Evolutionary conservation across 2,329 filamentous ascomycete species (phyloP), one percentile per base, ranked within the genome.

Genomic region (Sporothrix brasiliensis): DNA sequence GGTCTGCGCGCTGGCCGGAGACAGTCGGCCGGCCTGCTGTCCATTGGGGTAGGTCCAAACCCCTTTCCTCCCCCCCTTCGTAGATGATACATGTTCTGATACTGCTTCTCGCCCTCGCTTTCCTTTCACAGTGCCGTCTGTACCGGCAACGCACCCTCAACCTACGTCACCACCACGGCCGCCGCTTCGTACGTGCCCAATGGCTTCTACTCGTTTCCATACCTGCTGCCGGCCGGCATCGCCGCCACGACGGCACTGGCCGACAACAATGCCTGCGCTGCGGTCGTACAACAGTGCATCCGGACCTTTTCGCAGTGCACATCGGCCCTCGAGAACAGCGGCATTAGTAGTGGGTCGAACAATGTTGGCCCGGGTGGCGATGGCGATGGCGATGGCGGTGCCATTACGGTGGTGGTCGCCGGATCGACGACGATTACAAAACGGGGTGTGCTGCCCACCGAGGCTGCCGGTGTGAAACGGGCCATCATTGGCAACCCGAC

Each of bases 161-260:
- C 73, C 72, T 78, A 76, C 73, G 70, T 71, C 5, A 80, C 81
- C 2, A 76, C 80, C 11, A 78, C 78, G 14, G 76, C 77, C 41
- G 77, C 78, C 24, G 80, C 80, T 24, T 86, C 86, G 47, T 87
- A 83, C 75, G 86, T 89, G 21, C 78, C 82, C 54, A 89, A 89
- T 76, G 74, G 80, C 34, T 88, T 85, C 77, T 89, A 88, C 76
- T 82, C 85, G 13, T 89, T 89, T 76, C 87, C 87, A 1, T 86
- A 86, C 75, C 82, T 88, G 67, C 79, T 81, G 61, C 69, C 72
- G 9, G 34, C 66, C 11, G 58, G 66, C 54, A 21, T 69, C 1
- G 70, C 41, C 5, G 72, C 27, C 0, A 63, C 70, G 3, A 87
- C 84, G 0, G 82, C 81, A 14, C 88, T 87, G 72, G 76, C 79